phyloP scores from a whole-genome alignment of 306 rosid species.

The Pyrus pyrifolia region DNA sequence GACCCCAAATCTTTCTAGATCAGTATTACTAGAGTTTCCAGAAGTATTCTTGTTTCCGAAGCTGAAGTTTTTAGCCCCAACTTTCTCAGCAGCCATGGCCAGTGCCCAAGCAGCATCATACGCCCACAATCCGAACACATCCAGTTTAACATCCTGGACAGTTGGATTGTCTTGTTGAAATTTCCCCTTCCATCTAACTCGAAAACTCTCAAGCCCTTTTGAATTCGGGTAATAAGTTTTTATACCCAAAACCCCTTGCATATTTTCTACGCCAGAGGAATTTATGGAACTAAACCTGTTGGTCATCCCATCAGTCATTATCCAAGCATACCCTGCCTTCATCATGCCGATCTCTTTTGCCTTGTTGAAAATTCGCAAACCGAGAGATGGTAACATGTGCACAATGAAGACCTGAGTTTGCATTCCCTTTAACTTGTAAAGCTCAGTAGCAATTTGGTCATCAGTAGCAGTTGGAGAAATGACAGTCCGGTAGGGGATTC shows the following conservation, averaged over 20 bases:
- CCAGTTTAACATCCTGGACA: not conserved
- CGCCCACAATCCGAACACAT: slow-evolving; percentile 32
- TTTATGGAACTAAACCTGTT: slow-evolving; percentile 7
- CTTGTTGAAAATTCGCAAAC: slow-evolving; percentile 27
- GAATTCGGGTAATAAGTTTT: slow-evolving; percentile 34
- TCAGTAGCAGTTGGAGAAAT: slow-evolving; percentile 17
- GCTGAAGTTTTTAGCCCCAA: not conserved
- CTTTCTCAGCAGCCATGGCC: slow-evolving; percentile 42
- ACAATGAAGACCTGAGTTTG: slow-evolving; percentile 20
- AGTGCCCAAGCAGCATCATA: slow-evolving; percentile 41
- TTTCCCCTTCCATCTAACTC: slow-evolving; percentile 31
- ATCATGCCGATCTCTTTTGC: slow-evolving; percentile 49
- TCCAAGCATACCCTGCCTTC: slow-evolving; percentile 43
- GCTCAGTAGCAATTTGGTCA: slow-evolving; percentile 14
- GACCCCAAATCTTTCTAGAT: slow-evolving; percentile 4
- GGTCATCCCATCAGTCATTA: slow-evolving; percentile 32
- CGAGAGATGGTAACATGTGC: slow-evolving; percentile 31
- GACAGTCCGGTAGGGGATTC: not conserved
- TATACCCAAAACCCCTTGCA: slow-evolving; percentile 54
- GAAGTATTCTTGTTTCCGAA: not conserved
- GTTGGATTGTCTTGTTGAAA: slow-evolving; percentile 28
- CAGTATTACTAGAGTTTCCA: not conserved
- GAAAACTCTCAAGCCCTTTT: slow-evolving; percentile 19
- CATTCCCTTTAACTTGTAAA: slow-evolving; percentile 14
- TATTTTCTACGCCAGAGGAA: slow-evolving; percentile 23